These are phyloP conservation scores for Cercophora newfieldiana DNA, from an alignment of 495 filamentous ascomycete genomes.

Conservation along the genomic window DNA sequence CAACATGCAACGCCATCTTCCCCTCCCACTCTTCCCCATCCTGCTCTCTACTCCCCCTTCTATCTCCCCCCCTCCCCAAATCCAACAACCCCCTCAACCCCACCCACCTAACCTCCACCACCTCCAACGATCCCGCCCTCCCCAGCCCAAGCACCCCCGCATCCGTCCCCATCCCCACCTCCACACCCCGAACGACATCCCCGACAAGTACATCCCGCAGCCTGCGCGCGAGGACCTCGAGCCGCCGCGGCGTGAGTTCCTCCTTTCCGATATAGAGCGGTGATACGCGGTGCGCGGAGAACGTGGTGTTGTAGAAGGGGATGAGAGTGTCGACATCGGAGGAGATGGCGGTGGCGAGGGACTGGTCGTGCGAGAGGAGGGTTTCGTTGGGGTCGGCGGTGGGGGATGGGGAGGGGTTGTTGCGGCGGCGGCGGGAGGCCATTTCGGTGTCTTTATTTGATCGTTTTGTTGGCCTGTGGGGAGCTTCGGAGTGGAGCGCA, in stretches of 20 bases:
- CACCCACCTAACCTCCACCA: conserved; percentile 38
- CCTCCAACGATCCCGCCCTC: conserved; percentile 40
- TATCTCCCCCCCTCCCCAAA: not conserved
- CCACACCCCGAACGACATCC: conserved; percentile 51
- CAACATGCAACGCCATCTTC: conserved; percentile 33
- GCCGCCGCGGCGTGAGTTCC: conserved; percentile 23
- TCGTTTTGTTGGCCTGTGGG: too few species aligned
- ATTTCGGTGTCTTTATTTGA: too few species aligned
- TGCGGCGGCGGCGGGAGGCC: not conserved
- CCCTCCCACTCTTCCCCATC: not conserved
- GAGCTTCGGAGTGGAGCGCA: too few species aligned
- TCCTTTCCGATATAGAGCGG: conserved; percentile 43
- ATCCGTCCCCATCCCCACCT: conserved; percentile 34
- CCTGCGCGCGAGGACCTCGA: conserved; percentile 38
- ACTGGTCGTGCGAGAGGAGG: not conserved
- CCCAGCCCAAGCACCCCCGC: conserved; percentile 33
- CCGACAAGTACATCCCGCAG: conserved; percentile 48
- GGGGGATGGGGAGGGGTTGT: not conserved
- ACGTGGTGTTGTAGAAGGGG: conserved; percentile 51
- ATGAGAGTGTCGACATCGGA: conserved; percentile 5
- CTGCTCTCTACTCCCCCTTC: not conserved
- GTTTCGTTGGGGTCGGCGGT: not conserved
- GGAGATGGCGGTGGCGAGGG: not conserved
- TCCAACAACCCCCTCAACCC: conserved; percentile 25
- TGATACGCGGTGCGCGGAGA: conserved; percentile 48